Conservation (phyloP, 2,329 filamentous ascomycete species). For the Diaporthe humulicola region DNA sequence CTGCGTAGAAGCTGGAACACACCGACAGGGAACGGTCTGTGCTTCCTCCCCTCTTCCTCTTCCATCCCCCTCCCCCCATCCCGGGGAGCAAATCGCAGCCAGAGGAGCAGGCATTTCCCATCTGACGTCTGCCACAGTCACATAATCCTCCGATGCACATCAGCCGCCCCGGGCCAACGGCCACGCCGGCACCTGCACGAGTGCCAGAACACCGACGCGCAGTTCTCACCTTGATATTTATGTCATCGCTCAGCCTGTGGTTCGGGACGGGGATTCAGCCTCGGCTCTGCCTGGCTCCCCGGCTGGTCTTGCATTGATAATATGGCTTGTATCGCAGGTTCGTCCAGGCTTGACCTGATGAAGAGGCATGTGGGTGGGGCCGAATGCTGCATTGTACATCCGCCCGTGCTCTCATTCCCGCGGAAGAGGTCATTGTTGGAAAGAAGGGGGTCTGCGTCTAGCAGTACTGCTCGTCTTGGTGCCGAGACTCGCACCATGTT, state of each 20-base stretch:
- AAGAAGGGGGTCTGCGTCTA: conserved; percentile 19
- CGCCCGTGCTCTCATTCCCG: conserved; percentile 9
- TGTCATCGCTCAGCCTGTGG: background rate
- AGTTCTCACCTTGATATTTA: background rate
- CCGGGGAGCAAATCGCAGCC: conserved; percentile 11
- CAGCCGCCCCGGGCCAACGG: conserved; percentile 19
- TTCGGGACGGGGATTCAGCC: background rate
- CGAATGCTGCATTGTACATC: conserved; percentile 2
- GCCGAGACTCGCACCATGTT: background rate
- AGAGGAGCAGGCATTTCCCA: conserved; percentile 20
- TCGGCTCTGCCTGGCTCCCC: background rate
- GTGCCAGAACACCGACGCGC: background rate
- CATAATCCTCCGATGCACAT: conserved; percentile 25
- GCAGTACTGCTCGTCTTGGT: background rate
- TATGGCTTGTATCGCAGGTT: conserved; percentile 7
- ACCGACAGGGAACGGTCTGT: conserved; percentile 30
- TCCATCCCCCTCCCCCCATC: background rate
- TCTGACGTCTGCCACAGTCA: conserved; percentile 29
- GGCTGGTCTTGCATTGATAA: conserved; percentile 1
- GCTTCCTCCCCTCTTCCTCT: background rate
- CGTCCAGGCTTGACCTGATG: conserved; percentile 24
- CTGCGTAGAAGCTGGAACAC: conserved; percentile 20
- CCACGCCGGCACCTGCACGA: conserved; percentile 8
- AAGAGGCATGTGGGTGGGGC: conserved; percentile 16
- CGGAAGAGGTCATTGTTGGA: background rate